These are phyloP conservation scores for Penicillium sp. DNA, from an alignment of 2,329 filamentous ascomycete genomes.

Conservation along the genomic window DNA sequence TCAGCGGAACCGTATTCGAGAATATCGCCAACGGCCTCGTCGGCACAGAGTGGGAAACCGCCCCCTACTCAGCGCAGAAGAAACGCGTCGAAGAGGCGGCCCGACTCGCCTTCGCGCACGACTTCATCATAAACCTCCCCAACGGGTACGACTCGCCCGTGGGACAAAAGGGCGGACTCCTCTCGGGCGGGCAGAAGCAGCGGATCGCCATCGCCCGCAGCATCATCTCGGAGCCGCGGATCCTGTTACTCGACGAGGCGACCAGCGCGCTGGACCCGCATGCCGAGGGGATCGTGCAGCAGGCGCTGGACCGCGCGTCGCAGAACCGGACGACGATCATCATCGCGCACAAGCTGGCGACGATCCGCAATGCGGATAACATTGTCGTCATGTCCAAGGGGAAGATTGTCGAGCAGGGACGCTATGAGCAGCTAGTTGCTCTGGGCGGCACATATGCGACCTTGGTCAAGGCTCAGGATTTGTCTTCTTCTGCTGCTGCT, in stretches of 20 bases:
- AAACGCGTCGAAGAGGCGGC: conserved; percentile 77
- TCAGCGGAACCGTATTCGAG: conserved; percentile 83
- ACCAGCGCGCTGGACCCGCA: conserved; percentile 94
- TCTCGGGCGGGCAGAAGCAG: conserved; percentile 96
- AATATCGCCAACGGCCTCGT: conserved; percentile 93
- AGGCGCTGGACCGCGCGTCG: conserved; percentile 83
- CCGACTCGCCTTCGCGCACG: conserved; percentile 89
- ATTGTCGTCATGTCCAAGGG: conserved; percentile 91
- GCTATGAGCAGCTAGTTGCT: conserved; percentile 77
- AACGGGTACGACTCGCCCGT: conserved; percentile 93
- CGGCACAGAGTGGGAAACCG: conserved; percentile 75
- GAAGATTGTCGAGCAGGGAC: conserved; percentile 87
- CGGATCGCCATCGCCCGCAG: conserved; percentile 93
- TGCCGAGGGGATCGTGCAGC: conserved; percentile 91
- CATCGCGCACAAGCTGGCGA: conserved; percentile 93
- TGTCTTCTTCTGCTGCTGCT: no score
- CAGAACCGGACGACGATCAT: conserved; percentile 91
- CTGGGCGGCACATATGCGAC: conserved; percentile 75
- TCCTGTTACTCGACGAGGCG: conserved; percentile 91
- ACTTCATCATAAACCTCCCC: conserved; percentile 80
- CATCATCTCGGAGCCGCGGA: conserved; percentile 86
- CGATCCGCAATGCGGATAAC: conserved; percentile 91
- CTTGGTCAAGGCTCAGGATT: conserved; percentile 78
- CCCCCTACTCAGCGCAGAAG: conserved; percentile 68
- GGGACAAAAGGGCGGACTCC: conserved; percentile 88